Base-by-base conservation (phyloP, 257 asterid genomes). In the Solanum etuberosum region DNA sequence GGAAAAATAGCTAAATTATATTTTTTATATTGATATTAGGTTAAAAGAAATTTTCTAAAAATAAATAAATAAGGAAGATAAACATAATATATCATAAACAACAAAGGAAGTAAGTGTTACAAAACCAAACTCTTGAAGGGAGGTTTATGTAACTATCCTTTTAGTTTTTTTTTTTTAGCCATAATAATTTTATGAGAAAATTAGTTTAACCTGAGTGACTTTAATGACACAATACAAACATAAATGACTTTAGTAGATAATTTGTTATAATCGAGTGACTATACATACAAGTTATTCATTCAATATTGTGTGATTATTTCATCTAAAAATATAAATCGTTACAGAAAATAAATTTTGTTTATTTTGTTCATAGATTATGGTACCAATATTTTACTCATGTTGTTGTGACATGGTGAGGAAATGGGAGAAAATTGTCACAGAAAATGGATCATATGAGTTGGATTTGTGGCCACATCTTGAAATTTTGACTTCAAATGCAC, bases 391-490 rank as follows among this genome's bases (percentile, higher is more conserved):
- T 81, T 68, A 92, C 70, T 13, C 86, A 89, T 91, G 96, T 70
- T 92, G 94, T 43, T 67, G 25, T 40, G 95, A 95, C 40, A 91
- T 95, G 94, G 67, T 93, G 90, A 93, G 88, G 54, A 91, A 93
- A 90, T 94, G 96, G 95, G 93, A 92, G 5, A 83, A 88, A 42
- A 67, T 91, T n/a, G 71, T 68, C 9, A 35, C 85, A 2, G 68
- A 87, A 5, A 89, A 86, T 29, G 93, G 89, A 14, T 89, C 90
- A 1, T 40, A n/a, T 16, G 98, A 94, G 48, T 7, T 94, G 74
- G 96, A 95, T 23, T 93, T 95, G 59, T 91, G 91, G 93, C 94
- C 96, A 78, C 73, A 88, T 89, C 89, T 95, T 63, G 89, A 92
- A 87, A 87, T 90, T n/a, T 32, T 94, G 38, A 91, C 98, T 0